These are phyloP conservation scores for Pythium inflatum DNA, from an alignment of 352 stramenopile genomes.

Conservation along the genomic window DNA sequence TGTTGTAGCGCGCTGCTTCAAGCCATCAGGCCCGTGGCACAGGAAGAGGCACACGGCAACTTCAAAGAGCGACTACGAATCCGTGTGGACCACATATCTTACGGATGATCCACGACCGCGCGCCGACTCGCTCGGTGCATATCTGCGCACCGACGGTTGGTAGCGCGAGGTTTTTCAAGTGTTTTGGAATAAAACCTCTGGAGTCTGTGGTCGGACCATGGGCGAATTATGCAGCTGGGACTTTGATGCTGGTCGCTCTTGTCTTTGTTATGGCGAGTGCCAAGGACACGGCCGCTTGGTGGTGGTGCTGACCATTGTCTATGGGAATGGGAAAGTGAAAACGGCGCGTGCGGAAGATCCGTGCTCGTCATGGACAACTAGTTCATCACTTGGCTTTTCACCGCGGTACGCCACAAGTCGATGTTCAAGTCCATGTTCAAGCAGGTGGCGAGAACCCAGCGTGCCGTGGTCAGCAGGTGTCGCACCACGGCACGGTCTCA, in stretches of 20 bases:
- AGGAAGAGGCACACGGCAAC: conserved; percentile 22
- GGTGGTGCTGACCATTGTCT: too few species aligned
- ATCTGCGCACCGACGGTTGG: conserved; percentile 7
- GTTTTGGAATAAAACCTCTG: conserved; percentile 7
- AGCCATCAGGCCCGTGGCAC: conserved; percentile 1
- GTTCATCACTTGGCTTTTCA: too few species aligned
- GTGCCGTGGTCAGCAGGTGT: too few species aligned
- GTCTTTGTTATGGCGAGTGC: conserved; percentile 11
- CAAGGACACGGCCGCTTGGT: background rate
- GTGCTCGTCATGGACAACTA: too few species aligned
- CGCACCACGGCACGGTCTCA: too few species aligned
- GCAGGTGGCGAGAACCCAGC: too few species aligned
- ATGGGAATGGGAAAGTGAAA: too few species aligned
- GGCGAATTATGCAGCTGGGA: background rate
- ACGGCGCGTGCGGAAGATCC: too few species aligned
- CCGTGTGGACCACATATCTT: conserved; percentile 27
- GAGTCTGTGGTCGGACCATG: background rate
- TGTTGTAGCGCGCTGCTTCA: too few species aligned
- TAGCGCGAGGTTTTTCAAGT: background rate
- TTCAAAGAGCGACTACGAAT: conserved; percentile 20
- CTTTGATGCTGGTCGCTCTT: background rate
- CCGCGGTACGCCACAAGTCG: too few species aligned
- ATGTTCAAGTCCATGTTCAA: too few species aligned
- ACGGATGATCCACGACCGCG: conserved; percentile 19
- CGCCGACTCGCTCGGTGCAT: background rate